These are phyloP conservation scores for Pterocarpus santalinus DNA, from an alignment of 306 rosid species.

Conservation along the genomic window DNA sequence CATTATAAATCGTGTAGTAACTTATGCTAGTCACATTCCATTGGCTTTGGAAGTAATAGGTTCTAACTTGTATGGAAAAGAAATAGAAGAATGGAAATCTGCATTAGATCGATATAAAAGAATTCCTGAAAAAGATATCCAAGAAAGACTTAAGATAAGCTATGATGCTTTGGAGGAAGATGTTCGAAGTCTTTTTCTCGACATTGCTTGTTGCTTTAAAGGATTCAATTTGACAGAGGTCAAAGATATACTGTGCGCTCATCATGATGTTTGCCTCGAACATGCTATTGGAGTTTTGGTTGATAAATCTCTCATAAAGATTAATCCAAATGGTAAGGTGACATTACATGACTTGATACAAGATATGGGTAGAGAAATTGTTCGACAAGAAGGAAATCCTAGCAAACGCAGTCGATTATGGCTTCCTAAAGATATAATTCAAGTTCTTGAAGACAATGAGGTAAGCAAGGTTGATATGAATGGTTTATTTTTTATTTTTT, in stretches of 20 bases:
- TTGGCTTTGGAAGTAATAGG: slow-evolving; percentile 44
- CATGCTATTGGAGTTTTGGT: neutral
- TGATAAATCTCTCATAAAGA: slow-evolving; percentile 38
- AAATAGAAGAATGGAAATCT: slow-evolving; percentile 25
- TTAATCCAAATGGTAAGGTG: neutral
- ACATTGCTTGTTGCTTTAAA: slow-evolving; percentile 41
- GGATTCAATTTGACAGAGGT: neutral
- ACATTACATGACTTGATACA: slow-evolving; percentile 29
- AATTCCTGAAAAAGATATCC: neutral
- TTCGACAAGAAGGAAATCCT: neutral
- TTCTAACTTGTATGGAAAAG: slow-evolving; percentile 23
- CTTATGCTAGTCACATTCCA: slow-evolving; percentile 34
- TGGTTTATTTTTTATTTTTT: neutral
- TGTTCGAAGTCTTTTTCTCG: slow-evolving; percentile 9
- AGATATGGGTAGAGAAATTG: slow-evolving; percentile 39
- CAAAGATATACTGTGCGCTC: neutral
- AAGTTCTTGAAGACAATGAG: neutral
- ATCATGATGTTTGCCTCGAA: neutral
- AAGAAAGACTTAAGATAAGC: slow-evolving; percentile 17
- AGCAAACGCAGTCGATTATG: slow-evolving; percentile 21
- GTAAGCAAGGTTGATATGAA: neutral
- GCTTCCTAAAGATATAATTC: neutral
- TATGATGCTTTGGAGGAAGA: slow-evolving; percentile 13
- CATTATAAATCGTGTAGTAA: neutral
- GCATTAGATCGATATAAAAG: neutral